These are phyloP conservation scores for Platismatia glauca DNA, from an alignment of 495 filamentous ascomycete genomes.

Conservation along the genomic window DNA sequence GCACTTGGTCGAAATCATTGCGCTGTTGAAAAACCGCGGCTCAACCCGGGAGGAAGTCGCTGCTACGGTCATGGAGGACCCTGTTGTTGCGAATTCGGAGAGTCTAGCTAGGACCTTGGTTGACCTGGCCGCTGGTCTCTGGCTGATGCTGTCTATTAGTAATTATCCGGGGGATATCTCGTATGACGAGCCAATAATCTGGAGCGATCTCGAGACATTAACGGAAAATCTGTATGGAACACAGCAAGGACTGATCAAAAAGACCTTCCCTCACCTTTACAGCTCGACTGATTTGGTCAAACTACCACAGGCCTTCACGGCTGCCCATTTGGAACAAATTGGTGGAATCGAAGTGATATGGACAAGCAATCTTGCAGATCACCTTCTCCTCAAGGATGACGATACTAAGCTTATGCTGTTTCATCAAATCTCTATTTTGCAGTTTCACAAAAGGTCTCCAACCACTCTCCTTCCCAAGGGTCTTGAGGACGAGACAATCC, in stretches of 20 bases:
- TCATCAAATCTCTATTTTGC: constrained; percentile 31
- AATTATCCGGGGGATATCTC: constrained; percentile 15
- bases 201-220: background rate
- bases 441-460: background rate
- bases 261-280: background rate
- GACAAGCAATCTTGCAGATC: constrained; percentile 41
- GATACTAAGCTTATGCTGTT: constrained; percentile 37
- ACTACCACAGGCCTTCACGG: constrained; percentile 16
- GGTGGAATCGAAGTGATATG: constrained; percentile 35
- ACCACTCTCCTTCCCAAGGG: constrained; percentile 23
- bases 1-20: constrained; percentile 9
- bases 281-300: constrained; percentile 14
- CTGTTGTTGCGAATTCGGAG: background rate
- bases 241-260: background rate
- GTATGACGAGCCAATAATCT: constrained; percentile 18
- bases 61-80: background rate
- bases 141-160: constrained; percentile 16
- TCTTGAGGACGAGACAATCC: constrained; percentile 38
- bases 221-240: background rate
- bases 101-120: background rate
- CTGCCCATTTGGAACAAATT: constrained; percentile 25
- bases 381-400: constrained; percentile 36
- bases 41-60: background rate
- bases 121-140: constrained; percentile 13
- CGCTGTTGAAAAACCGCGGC: background rate